A percentile compares a stretch with the other conserved stretches of the same genome.
These are phyloP conservation scores for Eucalyptus regnans DNA, from an alignment of 345 rosid species.

Conservation along the genomic window DNA sequence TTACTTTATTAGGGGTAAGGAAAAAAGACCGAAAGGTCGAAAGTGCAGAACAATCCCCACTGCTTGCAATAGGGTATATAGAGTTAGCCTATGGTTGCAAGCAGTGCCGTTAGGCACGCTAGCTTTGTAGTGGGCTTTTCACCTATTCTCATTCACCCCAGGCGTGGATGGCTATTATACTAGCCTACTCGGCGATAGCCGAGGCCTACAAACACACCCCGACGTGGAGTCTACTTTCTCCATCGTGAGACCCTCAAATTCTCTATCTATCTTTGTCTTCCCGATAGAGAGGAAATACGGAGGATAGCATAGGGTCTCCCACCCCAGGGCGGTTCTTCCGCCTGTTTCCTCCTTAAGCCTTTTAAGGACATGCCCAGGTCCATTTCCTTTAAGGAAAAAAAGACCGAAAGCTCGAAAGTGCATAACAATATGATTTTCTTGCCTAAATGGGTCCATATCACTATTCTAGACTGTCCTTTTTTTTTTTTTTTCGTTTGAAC, in stretches of 20 bases:
- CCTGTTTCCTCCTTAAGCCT: too few relatives aligned
- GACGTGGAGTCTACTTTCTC: too few relatives aligned
- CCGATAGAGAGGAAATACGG: too few relatives aligned
- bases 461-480: too few relatives aligned
- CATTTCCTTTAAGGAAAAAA: not conserved
- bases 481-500: not conserved
- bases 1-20: not conserved
- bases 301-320: accelerated
- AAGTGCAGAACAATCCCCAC: accelerated
- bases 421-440: not conserved
- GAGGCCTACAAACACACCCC: too few relatives aligned
- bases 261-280: accelerated
- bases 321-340: accelerated
- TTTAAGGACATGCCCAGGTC: too few relatives aligned
- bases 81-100: accelerated
- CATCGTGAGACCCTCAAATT: accelerated
- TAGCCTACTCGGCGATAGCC: accelerated
- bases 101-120: accelerated
- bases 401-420: not conserved
- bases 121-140: too few relatives aligned
- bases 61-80: too few relatives aligned
- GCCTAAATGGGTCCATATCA: not conserved
- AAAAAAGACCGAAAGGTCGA: not conserved
- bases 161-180: accelerated
- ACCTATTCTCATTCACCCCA: accelerated